Conservation (phyloP, 1,139 yeast species). For the Magnusiomyces paraingens region DNA sequence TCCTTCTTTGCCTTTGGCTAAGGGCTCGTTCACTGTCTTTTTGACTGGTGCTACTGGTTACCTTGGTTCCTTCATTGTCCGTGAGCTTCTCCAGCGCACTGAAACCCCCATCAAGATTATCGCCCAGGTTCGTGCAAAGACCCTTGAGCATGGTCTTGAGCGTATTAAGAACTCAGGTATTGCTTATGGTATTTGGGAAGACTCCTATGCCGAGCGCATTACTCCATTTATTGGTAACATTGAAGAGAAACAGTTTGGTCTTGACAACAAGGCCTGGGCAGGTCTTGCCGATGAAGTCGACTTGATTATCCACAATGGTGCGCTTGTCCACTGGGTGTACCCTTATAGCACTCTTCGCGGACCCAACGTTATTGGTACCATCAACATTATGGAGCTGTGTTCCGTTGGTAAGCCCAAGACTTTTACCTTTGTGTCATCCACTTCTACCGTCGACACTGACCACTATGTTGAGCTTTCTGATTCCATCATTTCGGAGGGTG, state of each 20-base stretch:
- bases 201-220: constrained; percentile 49
- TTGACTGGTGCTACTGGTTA: constrained; percentile 97
- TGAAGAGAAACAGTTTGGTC: constrained; percentile 64
- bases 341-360: constrained; percentile 88
- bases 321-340: constrained; percentile 97
- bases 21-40: constrained; percentile 53
- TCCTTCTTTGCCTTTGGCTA: constrained; percentile 33
- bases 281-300: constrained; percentile 56
- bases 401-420: constrained; percentile 72
- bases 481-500: constrained; percentile 55
- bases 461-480: constrained; percentile 76
- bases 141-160: constrained; percentile 59
- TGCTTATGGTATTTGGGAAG: constrained; percentile 84
- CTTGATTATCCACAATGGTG: constrained; percentile 91
- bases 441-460: constrained; percentile 84
- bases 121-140: constrained; percentile 88
- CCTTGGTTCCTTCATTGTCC: constrained; percentile 80
- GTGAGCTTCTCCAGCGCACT: constrained; percentile 59
- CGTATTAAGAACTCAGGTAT: constrained; percentile 71
- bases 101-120: constrained; percentile 48
- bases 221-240: constrained; percentile 81
- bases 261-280: constrained; percentile 52
- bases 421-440: constrained; percentile 90
- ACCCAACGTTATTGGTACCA: constrained; percentile 85
- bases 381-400: constrained; percentile 78